Percentiles rank a stretch among this genome's conserved stretches.
Evolutionary conservation across 2,329 filamentous ascomycete genomes (phyloP).

Genomic region (Plectosphaerella plurivora): DNA sequence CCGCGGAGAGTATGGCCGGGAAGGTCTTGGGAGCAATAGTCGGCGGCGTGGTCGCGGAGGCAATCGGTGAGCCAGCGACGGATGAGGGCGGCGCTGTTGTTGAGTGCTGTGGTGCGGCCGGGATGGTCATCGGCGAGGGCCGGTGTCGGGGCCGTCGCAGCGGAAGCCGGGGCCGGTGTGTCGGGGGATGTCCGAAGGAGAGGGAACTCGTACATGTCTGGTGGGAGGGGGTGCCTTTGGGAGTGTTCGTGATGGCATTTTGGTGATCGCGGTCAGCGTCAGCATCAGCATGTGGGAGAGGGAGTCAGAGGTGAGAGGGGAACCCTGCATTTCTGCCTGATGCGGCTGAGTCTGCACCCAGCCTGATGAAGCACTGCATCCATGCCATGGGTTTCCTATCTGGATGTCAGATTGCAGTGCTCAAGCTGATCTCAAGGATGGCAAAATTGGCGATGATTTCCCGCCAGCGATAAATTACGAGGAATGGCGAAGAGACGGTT

Average conservation of each 20-base stretch:
- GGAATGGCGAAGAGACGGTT: too few species aligned
- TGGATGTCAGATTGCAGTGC: too few species aligned
- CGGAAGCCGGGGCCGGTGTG: background rate
- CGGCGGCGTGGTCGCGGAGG: background rate
- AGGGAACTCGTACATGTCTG: background rate
- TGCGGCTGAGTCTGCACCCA: background rate
- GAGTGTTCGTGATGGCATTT: background rate
- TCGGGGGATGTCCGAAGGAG: background rate
- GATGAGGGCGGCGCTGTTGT: background rate
- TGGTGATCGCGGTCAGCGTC: background rate
- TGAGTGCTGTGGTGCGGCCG: background rate
- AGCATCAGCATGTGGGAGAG: background rate
- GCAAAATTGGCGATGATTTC: too few species aligned
- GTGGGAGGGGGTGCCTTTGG: background rate
- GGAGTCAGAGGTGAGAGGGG: background rate
- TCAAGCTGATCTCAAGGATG: too few species aligned
- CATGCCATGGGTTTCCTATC: too few species aligned
- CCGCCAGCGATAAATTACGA: too few species aligned
- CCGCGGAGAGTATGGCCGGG: background rate
- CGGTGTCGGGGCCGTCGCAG: background rate
- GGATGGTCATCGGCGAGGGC: background rate
- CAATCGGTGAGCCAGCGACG: background rate
- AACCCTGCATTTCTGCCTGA: background rate
- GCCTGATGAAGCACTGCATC: too few species aligned
- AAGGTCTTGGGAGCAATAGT: background rate